Conservation (phyloP, 1,284 basidiomycete genomes). For the Ustilago loliicola region DNA sequence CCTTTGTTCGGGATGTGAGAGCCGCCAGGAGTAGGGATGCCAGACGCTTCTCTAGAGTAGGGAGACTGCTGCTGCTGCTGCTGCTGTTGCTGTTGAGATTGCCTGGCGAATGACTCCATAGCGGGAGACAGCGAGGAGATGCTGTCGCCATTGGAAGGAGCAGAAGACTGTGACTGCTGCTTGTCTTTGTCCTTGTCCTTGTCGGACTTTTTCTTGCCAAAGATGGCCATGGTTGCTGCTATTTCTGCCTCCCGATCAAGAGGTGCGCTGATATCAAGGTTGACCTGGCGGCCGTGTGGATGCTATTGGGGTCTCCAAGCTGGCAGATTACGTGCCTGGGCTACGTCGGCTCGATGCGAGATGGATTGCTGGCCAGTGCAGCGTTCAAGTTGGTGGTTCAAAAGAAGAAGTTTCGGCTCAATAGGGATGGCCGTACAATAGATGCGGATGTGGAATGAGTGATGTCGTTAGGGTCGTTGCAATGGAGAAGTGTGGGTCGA, state of each 20-base stretch:
- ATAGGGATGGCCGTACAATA: not conserved
- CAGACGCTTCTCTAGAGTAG: constrained; percentile 26
- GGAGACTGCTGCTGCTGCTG: constrained; percentile 42
- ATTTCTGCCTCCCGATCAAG: not conserved
- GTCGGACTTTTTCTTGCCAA: constrained; percentile 68
- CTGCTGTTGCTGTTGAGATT: constrained; percentile 32
- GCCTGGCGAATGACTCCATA: constrained; percentile 35
- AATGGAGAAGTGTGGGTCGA: not conserved
- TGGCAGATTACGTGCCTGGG: not conserved
- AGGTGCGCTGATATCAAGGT: not conserved
- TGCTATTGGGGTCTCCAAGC: not conserved
- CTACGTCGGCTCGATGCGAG: not conserved
- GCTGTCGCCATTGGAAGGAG: constrained; percentile 40
- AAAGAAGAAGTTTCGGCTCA: not conserved
- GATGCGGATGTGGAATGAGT: no score
- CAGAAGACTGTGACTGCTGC: constrained; percentile 16
- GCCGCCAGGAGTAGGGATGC: constrained; percentile 37
- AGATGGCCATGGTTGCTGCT: constrained; percentile 60
- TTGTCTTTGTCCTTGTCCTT: constrained; percentile 48
- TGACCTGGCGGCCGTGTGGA: not conserved
- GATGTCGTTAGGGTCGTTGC: constrained; percentile 17
- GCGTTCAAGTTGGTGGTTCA: not conserved
- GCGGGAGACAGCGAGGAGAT: constrained; percentile 47
- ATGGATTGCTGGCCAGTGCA: not conserved
- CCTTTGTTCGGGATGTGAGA: constrained; percentile 53